Conservation (phyloP, 208 protist species). For the Lotmaria passim region DNA sequence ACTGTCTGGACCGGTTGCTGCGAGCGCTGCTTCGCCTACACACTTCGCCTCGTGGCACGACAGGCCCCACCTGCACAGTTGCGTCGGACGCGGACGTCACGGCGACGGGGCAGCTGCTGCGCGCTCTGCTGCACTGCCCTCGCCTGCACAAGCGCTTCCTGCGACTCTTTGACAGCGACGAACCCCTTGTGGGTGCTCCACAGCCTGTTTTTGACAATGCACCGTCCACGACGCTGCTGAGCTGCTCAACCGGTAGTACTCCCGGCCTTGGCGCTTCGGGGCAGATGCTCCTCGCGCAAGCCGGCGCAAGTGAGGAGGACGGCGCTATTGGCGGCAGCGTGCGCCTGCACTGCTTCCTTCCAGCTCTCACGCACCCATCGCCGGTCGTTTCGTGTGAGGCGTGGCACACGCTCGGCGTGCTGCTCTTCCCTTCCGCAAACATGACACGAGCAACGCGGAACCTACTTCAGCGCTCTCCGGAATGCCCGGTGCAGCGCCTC, state of each 20-base stretch:
- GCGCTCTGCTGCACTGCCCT: constrained; percentile 24
- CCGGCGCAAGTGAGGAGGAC: neutral
- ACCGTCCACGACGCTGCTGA: constrained; percentile 4
- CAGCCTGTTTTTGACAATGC: neutral
- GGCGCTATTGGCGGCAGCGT: neutral
- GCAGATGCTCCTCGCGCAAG: neutral
- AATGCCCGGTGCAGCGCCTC: constrained; percentile 29
- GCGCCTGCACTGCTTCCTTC: constrained; percentile 24
- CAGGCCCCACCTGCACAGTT: neutral
- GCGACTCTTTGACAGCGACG: constrained; percentile 10
- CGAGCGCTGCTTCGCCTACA: constrained; percentile 24
- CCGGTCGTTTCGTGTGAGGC: constrained; percentile 51
- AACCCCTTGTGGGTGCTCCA: neutral
- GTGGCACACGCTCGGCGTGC: constrained; percentile 47
- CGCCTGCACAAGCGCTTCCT: constrained; percentile 17
- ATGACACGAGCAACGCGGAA: neutral
- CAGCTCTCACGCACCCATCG: constrained; percentile 32
- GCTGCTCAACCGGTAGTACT: constrained; percentile 2
- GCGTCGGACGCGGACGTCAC: constrained; percentile 15
- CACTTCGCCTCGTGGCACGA: neutral
- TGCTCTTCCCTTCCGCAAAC: constrained; percentile 24
- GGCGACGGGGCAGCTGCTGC: constrained; percentile 26
- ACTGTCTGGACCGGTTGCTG: constrained; percentile 13
- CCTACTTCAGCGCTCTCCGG: constrained; percentile 11
- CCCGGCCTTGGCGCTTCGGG: neutral